Conservation (phyloP, 345 rosid genomes). For the Arabidopsis thaliana region DNA sequence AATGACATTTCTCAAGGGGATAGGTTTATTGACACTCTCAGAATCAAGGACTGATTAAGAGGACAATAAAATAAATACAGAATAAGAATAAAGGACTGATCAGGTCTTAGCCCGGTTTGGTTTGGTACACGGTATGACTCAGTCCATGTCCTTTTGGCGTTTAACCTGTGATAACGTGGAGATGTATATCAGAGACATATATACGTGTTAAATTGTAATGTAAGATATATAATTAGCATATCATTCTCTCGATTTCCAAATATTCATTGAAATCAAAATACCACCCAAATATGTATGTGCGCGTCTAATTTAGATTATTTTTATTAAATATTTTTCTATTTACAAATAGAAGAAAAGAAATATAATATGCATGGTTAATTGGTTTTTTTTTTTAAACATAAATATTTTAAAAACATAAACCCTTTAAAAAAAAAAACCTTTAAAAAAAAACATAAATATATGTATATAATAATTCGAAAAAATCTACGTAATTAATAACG, state of each 20-base stretch:
- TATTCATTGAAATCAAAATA: background rate
- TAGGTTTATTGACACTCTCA: constrained; percentile 55
- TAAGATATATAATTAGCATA: background rate
- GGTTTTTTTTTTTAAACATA: no score
- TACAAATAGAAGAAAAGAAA: background rate
- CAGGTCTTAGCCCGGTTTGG: constrained; percentile 15
- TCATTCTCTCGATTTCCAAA: constrained; percentile 12
- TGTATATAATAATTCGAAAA: background rate
- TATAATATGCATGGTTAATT: background rate
- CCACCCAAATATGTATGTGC: background rate
- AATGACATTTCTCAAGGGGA: constrained; percentile 57
- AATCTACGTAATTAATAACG: background rate
- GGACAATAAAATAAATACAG: no score
- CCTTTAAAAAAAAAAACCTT: no score
- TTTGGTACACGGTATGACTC: constrained; percentile 18
- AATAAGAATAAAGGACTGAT: constrained; percentile 45
- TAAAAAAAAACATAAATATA: background rate
- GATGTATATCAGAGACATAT: constrained; percentile 10
- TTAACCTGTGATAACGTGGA: constrained; percentile 31
- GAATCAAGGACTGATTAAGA: constrained; percentile 43
- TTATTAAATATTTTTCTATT: background rate
- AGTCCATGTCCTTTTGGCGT: constrained; percentile 17
- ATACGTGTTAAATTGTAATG: constrained; percentile 20
- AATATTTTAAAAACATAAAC: no score
- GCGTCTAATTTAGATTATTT: background rate